phyloP scores from a whole-genome alignment of 768 basidiomycete species.

The Mycena pura region DNA sequence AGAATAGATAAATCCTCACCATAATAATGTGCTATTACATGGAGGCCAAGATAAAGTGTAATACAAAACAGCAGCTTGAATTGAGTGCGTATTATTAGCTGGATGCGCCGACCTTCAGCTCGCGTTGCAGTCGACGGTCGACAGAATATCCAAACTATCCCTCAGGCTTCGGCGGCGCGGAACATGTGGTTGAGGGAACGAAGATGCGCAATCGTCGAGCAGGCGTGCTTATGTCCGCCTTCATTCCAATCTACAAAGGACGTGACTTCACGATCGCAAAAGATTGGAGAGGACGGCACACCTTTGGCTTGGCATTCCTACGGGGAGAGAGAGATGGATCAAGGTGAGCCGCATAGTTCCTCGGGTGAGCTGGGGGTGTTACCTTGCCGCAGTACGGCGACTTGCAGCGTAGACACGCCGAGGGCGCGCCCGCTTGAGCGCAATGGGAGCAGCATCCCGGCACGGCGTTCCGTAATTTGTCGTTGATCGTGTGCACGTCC shows the following conservation, averaged over 20 bases:
- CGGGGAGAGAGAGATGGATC: neutral
- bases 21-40: too few species aligned
- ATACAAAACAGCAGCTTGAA: too few species aligned
- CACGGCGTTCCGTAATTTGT: constrained; percentile 5
- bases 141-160: neutral
- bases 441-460: constrained; percentile 13
- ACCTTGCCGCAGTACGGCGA: constrained; percentile 11
- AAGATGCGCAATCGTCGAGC: constrained; percentile 1
- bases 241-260: constrained; percentile 12
- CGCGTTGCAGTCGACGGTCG: neutral
- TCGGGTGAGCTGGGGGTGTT: neutral
- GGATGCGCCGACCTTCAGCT: neutral
- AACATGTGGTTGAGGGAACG: constrained; percentile 13
- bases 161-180: neutral
- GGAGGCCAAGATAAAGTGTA: neutral
- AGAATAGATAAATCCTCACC: too few species aligned
- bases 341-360: constrained; percentile 1
- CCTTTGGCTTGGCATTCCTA: constrained; percentile 13
- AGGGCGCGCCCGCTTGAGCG: neutral
- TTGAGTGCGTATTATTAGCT: neutral
- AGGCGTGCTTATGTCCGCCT: constrained; percentile 11
- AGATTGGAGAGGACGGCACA: neutral
- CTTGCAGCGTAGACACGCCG: constrained; percentile 3
- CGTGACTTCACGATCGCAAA: neutral
- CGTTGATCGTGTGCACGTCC: constrained; percentile 11